Base-by-base conservation (phyloP, 169 alveolate genomes). In the Plasmodium malariae region DNA sequence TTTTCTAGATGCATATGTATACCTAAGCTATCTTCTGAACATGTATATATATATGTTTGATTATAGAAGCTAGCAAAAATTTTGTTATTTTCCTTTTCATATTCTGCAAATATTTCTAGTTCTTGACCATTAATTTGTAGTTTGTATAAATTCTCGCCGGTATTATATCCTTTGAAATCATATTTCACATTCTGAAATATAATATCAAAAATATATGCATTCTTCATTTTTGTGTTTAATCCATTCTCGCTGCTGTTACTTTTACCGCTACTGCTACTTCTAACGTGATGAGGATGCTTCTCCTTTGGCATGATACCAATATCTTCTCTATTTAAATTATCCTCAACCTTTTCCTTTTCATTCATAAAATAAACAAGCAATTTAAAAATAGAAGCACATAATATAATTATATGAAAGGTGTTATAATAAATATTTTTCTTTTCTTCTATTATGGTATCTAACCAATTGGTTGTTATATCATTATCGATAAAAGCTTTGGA, bases 401-500 rank as follows among this genome's bases (percentile, higher is more conserved):
- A 51, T 40, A 87, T 57, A 14, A 74, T 74, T 48, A 76, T 76
- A 65, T 87, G 88, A 32, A 34, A 55, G 12, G 89, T 48, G 28
- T 63, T 74, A 30, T 74, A 87, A 65, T 65, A 74, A 4, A 71
- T 28, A 34, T 69, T 21, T 65, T 74, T 87, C 14, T 67, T 87
- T 14, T 63, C 37, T 70, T 74, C 76, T 37, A 87, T 87, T 30
- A 87, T 60, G 19, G 60, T 67, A 30, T 76, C 92, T 34, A 87
- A 4, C 92, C 92, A 87, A 74, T 87, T 87, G 1, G 89, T 87
- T 28, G 89, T 87, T 51, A 87, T 87, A 57, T 87, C 70, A 19
- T 74, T 87, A 37, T 74, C 88, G 6, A 93, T 86, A 90, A 93
- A 95, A 28, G 92, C 96, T 48, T 93, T 93, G 48, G 90, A 89